phyloP scores from a whole-genome alignment of 495 filamentous ascomycete species.

The Apiosordaria backusii region DNA sequence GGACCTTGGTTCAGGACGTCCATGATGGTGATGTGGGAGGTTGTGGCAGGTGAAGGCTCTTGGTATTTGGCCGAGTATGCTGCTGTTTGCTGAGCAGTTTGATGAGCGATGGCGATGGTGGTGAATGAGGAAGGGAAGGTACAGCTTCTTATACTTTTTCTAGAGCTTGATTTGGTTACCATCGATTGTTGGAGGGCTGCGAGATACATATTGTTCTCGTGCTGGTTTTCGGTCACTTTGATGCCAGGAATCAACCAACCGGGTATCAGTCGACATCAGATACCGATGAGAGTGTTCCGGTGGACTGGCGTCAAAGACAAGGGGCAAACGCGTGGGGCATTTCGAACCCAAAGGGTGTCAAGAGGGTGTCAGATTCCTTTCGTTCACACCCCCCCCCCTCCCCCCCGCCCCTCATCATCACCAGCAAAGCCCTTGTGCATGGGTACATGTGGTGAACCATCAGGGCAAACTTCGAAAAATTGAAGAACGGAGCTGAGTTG shows the following conservation, averaged over 20 bases:
- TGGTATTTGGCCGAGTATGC: neutral
- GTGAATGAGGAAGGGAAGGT: neutral
- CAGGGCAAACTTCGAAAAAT: neutral
- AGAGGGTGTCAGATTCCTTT: neutral
- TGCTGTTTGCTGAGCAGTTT: neutral
- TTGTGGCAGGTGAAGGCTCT: neutral
- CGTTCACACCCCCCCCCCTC: neutral
- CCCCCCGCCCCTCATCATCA: neutral
- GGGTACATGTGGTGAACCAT: neutral
- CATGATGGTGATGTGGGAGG: neutral
- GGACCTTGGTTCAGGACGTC: too few relatives aligned
- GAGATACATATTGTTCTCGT: neutral
- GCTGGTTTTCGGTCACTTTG: neutral
- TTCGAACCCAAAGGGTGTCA: too few relatives aligned
- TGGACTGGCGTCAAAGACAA: neutral
- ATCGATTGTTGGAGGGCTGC: neutral
- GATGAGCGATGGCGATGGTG: neutral
- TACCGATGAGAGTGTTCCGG: neutral
- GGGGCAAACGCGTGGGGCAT: too few relatives aligned
- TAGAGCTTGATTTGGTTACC: neutral
- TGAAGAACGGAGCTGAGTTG: neutral
- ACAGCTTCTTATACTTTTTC: neutral
- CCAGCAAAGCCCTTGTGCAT: neutral
- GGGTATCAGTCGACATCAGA: neutral
- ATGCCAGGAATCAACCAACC: neutral